These are phyloP conservation scores for Euphrasia arctica DNA, from an alignment of 305 asterid genomes.

Conservation along the genomic window DNA sequence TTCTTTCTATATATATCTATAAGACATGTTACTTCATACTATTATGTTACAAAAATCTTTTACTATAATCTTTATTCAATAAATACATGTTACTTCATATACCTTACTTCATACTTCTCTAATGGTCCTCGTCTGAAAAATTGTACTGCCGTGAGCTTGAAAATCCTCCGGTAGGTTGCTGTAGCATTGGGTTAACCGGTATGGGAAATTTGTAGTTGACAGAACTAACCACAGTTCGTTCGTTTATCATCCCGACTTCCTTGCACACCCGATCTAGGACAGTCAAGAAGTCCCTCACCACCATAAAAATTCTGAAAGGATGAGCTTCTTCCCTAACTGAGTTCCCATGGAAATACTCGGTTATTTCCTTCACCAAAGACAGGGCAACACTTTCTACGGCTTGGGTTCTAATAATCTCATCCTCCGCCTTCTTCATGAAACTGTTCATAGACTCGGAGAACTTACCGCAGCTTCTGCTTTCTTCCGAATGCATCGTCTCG, in stretches of 20 bases:
- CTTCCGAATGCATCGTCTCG: conserved; percentile 13
- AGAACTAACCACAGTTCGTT: neutral
- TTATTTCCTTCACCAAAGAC: conserved; percentile 90
- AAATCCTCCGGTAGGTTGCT: neutral
- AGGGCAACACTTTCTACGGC: conserved; percentile 92
- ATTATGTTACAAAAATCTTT: too few relatives aligned
- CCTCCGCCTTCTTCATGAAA: conserved; percentile 72
- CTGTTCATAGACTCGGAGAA: conserved; percentile 65
- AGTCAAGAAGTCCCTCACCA: conserved; percentile 80
- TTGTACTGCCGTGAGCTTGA: neutral
- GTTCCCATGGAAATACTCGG: conserved; percentile 96
- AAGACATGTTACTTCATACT: too few relatives aligned
- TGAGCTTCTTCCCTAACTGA: conserved; percentile 97
- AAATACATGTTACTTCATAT: too few relatives aligned
- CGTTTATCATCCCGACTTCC: conserved; percentile 62
- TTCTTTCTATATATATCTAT: too few relatives aligned
- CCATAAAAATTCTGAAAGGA: conserved; percentile 91
- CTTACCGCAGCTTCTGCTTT: conserved; percentile 19
- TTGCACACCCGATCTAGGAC: conserved; percentile 86
- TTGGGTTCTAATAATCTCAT: conserved; percentile 80
- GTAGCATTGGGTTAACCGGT: conserved; percentile 3
- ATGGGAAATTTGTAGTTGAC: conserved; percentile 12
- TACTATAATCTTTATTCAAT: too few relatives aligned
- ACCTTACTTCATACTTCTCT: neutral
- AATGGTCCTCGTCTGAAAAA: neutral